Conservation (phyloP, 352 stramenopile genomes). For the Pythium guiyangense region DNA sequence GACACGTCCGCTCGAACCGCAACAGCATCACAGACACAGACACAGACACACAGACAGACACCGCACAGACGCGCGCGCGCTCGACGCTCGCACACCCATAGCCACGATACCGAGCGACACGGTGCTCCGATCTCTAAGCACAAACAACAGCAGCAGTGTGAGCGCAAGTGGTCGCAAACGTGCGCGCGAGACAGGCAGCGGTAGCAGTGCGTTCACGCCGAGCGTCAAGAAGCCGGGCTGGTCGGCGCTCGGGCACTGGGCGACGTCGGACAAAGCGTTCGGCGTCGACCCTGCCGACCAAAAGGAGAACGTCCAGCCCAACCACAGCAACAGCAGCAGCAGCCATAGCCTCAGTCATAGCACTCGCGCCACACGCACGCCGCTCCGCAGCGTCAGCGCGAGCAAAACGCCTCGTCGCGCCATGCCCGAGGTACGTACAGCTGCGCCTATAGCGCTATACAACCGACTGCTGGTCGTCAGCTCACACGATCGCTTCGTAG, state of each 20-base stretch:
- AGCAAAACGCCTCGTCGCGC: conserved; percentile 3
- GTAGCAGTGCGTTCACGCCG: conserved; percentile 15
- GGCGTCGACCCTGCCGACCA: conserved; percentile 14
- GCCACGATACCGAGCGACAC: conserved; percentile 9
- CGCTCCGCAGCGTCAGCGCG: background rate
- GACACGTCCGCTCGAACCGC: background rate
- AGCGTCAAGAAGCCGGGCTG: conserved; percentile 23
- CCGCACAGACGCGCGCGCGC: background rate
- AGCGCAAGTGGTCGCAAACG: conserved; percentile 25
- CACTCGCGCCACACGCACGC: background rate
- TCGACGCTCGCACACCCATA: background rate
- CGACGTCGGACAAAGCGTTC: background rate
- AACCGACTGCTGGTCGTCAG: background rate
- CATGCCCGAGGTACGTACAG: conserved; percentile 16
- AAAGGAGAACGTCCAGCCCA: conserved; percentile 40
- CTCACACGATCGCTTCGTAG: background rate
- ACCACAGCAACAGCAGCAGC: conserved; percentile 13
- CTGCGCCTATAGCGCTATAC: background rate
- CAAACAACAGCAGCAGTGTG: background rate
- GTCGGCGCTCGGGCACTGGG: conserved; percentile 3
- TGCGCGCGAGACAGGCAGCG: conserved; percentile 18
- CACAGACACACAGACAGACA: background rate
- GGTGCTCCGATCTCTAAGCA: conserved; percentile 3
- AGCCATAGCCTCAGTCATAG: background rate
- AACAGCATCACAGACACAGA: background rate